phyloP scores from a whole-genome alignment of 2,329 filamentous ascomycete species.

The Pseudocercospora pini-densiflorae region DNA sequence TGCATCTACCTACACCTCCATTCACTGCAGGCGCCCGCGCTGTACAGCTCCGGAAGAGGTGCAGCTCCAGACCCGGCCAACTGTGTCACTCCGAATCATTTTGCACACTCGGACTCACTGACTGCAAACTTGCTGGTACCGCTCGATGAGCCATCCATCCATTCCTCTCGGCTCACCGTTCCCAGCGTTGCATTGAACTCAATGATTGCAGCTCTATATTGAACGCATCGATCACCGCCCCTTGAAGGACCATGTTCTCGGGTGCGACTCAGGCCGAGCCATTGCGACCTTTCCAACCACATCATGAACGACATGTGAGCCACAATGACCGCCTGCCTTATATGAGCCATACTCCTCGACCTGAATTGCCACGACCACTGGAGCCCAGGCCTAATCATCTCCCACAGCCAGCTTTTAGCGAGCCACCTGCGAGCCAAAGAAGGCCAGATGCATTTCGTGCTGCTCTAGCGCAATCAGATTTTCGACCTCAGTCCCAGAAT shows the following conservation, averaged over 20 bases:
- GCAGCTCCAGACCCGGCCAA: slow-evolving; percentile 6
- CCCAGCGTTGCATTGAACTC: not conserved
- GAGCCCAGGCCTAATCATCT: slow-evolving; percentile 32
- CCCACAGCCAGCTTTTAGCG: slow-evolving; percentile 26
- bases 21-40: slow-evolving; percentile 4
- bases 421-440: slow-evolving; percentile 20
- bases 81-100: slow-evolving; percentile 7
- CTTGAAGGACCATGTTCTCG: slow-evolving; percentile 18
- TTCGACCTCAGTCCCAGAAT: slow-evolving; percentile 31
- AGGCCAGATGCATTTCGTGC: slow-evolving; percentile 29
- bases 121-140: slow-evolving; percentile 10
- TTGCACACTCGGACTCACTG: not conserved
- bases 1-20: slow-evolving; percentile 1
- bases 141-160: slow-evolving; percentile 15
- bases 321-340: slow-evolving; percentile 26
- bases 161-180: slow-evolving; percentile 2
- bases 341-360: slow-evolving; percentile 20
- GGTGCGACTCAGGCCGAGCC: slow-evolving; percentile 20
- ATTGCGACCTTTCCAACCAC: slow-evolving; percentile 16
- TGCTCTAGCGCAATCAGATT: slow-evolving; percentile 21
- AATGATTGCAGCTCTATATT: slow-evolving; percentile 11
- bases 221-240: not conserved
- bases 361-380: slow-evolving; percentile 34
- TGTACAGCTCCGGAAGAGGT: slow-evolving; percentile 8
- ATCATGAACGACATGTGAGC: slow-evolving; percentile 27